Base-by-base conservation (phyloP, 768 basidiomycete species). In the Collybia nuda region DNA sequence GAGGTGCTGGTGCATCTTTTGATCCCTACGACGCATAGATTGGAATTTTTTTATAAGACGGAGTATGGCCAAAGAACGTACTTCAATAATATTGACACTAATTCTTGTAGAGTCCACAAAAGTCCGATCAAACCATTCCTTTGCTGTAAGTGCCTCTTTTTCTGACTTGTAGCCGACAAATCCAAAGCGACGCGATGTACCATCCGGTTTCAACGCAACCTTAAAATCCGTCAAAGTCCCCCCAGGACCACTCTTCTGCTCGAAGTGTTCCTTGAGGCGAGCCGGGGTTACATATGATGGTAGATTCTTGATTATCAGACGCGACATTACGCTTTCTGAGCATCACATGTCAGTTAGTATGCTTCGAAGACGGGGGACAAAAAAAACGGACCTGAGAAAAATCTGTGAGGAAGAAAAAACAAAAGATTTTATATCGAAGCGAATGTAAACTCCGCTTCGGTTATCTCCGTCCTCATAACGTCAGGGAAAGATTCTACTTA, bases 161-260 rank as follows among this genome's bases (percentile, higher is more conserved):
- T 86, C 76, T 0, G 85, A 80, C 69, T 90, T 93, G 76, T 85
- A 98, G 0, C 97, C 97, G 7, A 96, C 76, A 61, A 98, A 99
- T 0, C 90, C 97, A 64, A 99, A 95, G 28, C 90, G 78, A 6
- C 97, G 77, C 0, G 88, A 86, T 0, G 85, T 86, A 1, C 93
- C 93, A 62, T 92, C 85, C 0, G 68, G 71, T 66, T 90, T 89
- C 22, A 75, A 75, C 3, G 92, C 82, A 44, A 98, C 78, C 64
- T 90, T 90, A 44, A 86, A 75, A 70, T 98, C 97, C 3, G 97
- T 99, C 40, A 97, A 77, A 1, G 77, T 81, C 3, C 85, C 88
- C 0, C 72, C 69, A 1, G 86, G 88, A 17, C 79, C 78, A 21
- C 73, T 77, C 28, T 73, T 75, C 52, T 81, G 77, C 50, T 82